phyloP scores from a whole-genome alignment of 2,329 filamentous ascomycete genomes.

The Colletotrichum sp. region DNA sequence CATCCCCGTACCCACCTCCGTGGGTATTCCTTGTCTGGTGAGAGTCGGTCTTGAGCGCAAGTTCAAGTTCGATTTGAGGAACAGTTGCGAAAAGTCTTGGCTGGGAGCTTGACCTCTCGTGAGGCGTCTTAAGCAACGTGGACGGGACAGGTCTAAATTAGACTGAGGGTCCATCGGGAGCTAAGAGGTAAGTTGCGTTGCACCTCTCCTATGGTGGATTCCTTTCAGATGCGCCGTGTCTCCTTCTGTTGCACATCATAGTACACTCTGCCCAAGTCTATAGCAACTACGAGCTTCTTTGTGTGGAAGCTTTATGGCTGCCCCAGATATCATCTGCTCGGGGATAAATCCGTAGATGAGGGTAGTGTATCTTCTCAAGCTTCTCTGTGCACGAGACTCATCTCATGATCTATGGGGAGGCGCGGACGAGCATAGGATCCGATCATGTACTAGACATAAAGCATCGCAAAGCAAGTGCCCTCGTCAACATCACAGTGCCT shows the following conservation, averaged over 20 bases:
- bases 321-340: neutral
- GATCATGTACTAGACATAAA: neutral
- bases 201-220: neutral
- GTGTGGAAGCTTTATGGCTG: neutral
- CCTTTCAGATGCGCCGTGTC: neutral
- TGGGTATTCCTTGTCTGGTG: constrained; percentile 8
- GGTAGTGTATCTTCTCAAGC: neutral
- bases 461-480: neutral
- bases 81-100: neutral
- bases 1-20: neutral
- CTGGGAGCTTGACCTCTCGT: neutral
- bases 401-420: neutral
- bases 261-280: neutral
- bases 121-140: neutral
- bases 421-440: neutral
- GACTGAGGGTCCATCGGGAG: neutral
- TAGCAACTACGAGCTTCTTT: neutral
- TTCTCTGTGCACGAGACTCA: neutral
- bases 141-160: neutral
- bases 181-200: neutral
- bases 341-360: neutral
- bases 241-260: neutral
- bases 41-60: neutral
- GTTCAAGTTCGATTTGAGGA: neutral
- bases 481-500: neutral